Conservation (phyloP, 768 basidiomycete species). For the Postia placenta region DNA sequence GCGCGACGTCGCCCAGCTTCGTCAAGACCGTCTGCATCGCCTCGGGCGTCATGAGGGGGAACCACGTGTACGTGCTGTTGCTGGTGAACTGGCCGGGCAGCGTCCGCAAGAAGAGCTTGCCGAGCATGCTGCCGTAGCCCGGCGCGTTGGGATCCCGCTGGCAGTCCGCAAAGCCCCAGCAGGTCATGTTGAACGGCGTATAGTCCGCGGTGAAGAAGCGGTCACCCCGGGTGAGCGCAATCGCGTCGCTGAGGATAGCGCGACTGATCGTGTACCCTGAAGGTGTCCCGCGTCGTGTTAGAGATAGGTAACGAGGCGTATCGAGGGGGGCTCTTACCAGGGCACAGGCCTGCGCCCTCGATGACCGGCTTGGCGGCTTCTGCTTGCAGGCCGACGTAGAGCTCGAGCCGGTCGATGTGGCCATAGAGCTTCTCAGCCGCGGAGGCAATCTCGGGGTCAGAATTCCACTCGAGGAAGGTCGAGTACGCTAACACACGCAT, state of each 20-base stretch:
- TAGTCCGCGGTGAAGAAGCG: constrained; percentile 78
- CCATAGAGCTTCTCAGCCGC: constrained; percentile 77
- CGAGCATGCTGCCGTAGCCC: constrained; percentile 74
- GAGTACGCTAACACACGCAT: constrained; percentile 43
- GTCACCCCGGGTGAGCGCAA: constrained; percentile 82
- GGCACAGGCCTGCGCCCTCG: constrained; percentile 80
- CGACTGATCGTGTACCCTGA: constrained; percentile 77
- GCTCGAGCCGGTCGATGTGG: constrained; percentile 67
- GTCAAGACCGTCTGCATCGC: constrained; percentile 56
- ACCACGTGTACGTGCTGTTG: constrained; percentile 76
- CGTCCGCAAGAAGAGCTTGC: constrained; percentile 66
- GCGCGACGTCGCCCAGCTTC: constrained; percentile 45
- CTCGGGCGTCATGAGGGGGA: constrained; percentile 80
- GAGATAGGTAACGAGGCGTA: not conserved
- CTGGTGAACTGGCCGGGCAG: constrained; percentile 64
- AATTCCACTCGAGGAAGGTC: constrained; percentile 79
- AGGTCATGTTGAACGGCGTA: constrained; percentile 73
- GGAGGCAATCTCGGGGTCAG: constrained; percentile 56
- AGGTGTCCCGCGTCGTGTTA: not conserved
- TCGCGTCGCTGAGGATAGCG: constrained; percentile 81
- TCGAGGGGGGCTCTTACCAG: constrained; percentile 42
- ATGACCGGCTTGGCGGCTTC: constrained; percentile 71
- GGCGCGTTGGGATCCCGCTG: constrained; percentile 66
- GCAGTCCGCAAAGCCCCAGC: constrained; percentile 83
- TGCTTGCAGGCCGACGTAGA: constrained; percentile 78